These are phyloP conservation scores for Solanum ossicruentum DNA, from an alignment of 257 asterid species.

Conservation along the genomic window DNA sequence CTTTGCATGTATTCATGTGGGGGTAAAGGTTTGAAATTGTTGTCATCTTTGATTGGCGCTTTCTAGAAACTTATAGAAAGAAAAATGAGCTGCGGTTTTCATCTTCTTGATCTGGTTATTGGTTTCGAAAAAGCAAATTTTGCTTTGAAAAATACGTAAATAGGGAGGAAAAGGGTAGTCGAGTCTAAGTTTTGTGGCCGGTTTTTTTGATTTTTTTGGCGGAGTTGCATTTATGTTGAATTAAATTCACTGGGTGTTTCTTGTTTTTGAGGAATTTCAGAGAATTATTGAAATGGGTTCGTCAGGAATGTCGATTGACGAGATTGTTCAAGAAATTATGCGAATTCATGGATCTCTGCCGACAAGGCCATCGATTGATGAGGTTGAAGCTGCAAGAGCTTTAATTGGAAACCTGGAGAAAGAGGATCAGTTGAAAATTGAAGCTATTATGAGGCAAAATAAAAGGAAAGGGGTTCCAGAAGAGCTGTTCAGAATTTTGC, in stretches of 20 bases:
- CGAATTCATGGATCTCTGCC: constrained; percentile 65
- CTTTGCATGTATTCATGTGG: not conserved
- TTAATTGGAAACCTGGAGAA: constrained; percentile 58
- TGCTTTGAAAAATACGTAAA: not conserved
- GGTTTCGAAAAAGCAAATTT: not conserved
- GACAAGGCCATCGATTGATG: constrained; percentile 67
- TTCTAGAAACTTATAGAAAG: constrained; percentile 2
- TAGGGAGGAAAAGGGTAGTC: not conserved
- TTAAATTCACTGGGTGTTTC: not conserved
- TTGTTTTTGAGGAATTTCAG: not conserved
- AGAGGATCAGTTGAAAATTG: constrained; percentile 61
- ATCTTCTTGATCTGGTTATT: not conserved
- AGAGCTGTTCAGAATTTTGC: constrained; percentile 54
- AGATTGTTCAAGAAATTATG: constrained; percentile 72
- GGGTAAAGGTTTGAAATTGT: not conserved
- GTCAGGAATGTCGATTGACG: constrained; percentile 33
- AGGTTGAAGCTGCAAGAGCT: constrained; percentile 57
- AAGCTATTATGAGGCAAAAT: constrained; percentile 39
- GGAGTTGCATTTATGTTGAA: not conserved
- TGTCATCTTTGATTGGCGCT: not conserved
- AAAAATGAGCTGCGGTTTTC: not conserved
- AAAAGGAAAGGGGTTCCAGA: constrained; percentile 65
- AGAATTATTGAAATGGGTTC: constrained; percentile 20
- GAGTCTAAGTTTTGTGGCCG: not conserved
- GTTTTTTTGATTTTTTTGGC: too few species aligned